Evolutionary conservation across 768 basidiomycete genomes (phyloP), one percentile per base, ranked within the genome.

Genomic region (Termitomyces sp.): DNA sequence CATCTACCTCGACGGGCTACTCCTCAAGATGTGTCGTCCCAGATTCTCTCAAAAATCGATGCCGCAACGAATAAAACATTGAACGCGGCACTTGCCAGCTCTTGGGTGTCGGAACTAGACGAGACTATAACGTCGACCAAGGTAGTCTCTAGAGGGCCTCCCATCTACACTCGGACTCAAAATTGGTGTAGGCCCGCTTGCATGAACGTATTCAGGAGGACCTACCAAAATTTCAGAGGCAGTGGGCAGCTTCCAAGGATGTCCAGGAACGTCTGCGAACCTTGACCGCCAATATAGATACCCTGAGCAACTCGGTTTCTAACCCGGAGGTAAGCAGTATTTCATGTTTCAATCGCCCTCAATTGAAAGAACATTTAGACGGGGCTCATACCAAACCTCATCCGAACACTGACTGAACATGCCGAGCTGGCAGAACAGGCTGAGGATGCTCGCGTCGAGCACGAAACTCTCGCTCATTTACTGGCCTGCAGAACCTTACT

Each of bases 81-180:
- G 39, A 86, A 79, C 65, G 83, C 89, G 44, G 68, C 79, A 38
- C 69, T 89, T 55, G 88, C 87, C 13, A 75, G 82, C 35, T 86
- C 85, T 60, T 94, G 91, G 90, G 75, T 91, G 42, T 70, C 75
- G 0, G 89, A 91, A 69, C 79, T 96, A 33, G 86, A 95, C 65
- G 80, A 83, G 50, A 85, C 87, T 13, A 90, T 95, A 62, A 74
- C 75, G 24, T 75, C 78, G 39, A 92, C 90, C 12, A 91, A 92
- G 79, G 94, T 92, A 68, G 74, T 62, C 51, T 55, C 18, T 28
- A 46, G 36, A 49, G 33, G 16, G 56, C 32, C 53, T 60, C 35
- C 16, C 42, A 38, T 55, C 35, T 56, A 32, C 59, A 46, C 22
- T 4, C 12, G 32, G 55, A 32, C 60, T 61, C 55, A 61, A 36